phyloP scores from a whole-genome alignment of 768 basidiomycete species.

The Scleroderma bovista region DNA sequence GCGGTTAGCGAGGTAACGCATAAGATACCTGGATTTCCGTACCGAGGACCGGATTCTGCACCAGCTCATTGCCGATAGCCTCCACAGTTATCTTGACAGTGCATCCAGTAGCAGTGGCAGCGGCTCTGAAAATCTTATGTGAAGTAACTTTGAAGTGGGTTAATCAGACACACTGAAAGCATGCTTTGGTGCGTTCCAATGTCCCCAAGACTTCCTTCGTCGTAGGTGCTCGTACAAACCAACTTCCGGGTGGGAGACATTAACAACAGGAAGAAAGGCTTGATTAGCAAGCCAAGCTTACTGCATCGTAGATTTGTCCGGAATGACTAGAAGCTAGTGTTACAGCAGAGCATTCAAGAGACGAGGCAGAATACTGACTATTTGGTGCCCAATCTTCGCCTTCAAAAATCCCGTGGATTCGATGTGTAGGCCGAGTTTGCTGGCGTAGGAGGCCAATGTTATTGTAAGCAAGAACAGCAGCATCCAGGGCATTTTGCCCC shows the following conservation, averaged over 20 bases:
- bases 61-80: constrained; percentile 46
- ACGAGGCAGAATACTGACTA: constrained; percentile 36
- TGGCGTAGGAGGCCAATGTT: constrained; percentile 77
- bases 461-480: constrained; percentile 77
- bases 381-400: constrained; percentile 74
- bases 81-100: constrained; percentile 37
- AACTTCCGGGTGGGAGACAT: constrained; percentile 33
- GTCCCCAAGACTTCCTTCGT: constrained; percentile 55
- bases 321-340: constrained; percentile 56
- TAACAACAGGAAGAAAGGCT: background rate
- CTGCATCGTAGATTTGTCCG: constrained; percentile 73
- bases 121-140: constrained; percentile 40
- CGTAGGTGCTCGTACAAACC: constrained; percentile 69
- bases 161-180: constrained; percentile 54
- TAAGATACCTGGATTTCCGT: background rate
- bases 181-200: constrained; percentile 56
- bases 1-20: background rate
- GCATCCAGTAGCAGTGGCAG: constrained; percentile 64
- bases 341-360: background rate
- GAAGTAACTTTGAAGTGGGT: background rate
- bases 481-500: constrained; percentile 78
- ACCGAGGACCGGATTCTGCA: constrained; percentile 67
- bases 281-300: constrained; percentile 27
- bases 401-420: constrained; percentile 75
- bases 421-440: constrained; percentile 70